Evolutionary conservation across 768 basidiomycete species (phyloP), one percentile per base, ranked within the genome.

Genomic region (Sistotremastrum suecicum): DNA sequence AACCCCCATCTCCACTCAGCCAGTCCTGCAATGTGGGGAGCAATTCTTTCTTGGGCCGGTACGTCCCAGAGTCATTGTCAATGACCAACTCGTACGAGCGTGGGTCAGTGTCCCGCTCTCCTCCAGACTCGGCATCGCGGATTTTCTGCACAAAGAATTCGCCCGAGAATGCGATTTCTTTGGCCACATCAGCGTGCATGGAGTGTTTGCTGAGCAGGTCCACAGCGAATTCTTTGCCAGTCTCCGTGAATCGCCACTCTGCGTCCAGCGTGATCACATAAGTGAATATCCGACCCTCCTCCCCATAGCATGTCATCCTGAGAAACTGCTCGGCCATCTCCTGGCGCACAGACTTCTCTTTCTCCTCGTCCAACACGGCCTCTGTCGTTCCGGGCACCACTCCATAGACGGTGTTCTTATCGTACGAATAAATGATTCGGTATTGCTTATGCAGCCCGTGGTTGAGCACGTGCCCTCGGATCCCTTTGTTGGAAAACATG

Each of bases 41-140:
- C 29, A 67, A 58, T 42, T 66, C 58, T 38, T 55, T 60, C 38
- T 62, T 54, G 2, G 69, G 69, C 32, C 66, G 63, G 53, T 71
- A 71, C 4, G 68, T 71, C 3, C 69, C 69, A 37, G 62, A 64
- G 54, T 69, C 65, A 53, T 71, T 69, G 58, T 70, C 68, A 55
- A 70, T 70, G 43, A 71, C 56, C 32, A 69, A 62, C 56, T 69
- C 68, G 56, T 67, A 69, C 32, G 49, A 48, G n/a, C 56, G 51
- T 6, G 64, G 64, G 51, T 64, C 60, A 39, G 53, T 58, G 4
- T 56, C 53, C 28, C 42, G 41, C 9, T 43, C 28, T 1, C 39
- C 47, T 34, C 49, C 53, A 5, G 35, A 44, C 29, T 52, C 41
- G 30, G 43, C 50, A 29, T 35, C 11, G 50, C 53, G 6, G 51